A percentile compares a stretch with the other conserved stretches of the same genome.
These are phyloP conservation scores for Eustoma russellianum DNA, from an alignment of 257 asterid species.

Conservation along the genomic window DNA sequence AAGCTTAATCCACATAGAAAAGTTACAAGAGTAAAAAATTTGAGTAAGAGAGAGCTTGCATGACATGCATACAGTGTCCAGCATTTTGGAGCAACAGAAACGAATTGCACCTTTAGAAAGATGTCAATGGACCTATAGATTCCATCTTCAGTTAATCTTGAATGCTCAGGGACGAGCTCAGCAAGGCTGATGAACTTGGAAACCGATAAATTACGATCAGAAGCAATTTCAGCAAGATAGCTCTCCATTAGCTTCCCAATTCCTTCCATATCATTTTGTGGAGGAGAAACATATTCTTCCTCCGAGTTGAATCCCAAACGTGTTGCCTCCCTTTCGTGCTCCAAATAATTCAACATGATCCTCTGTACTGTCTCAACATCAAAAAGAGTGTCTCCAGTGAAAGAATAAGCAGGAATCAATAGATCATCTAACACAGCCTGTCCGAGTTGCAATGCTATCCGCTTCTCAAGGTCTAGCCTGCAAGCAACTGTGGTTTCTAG, in stretches of 20 bases:
- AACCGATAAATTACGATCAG: slow-evolving; percentile 52
- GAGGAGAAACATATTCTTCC: slow-evolving; percentile 29
- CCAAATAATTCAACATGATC: slow-evolving; percentile 48
- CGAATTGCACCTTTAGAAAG: slow-evolving; percentile 53
- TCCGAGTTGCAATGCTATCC: slow-evolving; percentile 61
- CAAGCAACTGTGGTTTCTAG: slow-evolving; percentile 81
- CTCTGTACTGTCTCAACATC: slow-evolving; percentile 74
- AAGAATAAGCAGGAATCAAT: slow-evolving; percentile 57
- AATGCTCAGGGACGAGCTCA: slow-evolving; percentile 58
- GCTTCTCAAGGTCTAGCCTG: slow-evolving; percentile 78
- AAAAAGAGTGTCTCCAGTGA: slow-evolving; percentile 59
- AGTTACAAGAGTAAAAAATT: no score
- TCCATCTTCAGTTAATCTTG: slow-evolving; percentile 68
- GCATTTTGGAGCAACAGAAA: no score
- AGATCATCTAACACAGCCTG: slow-evolving; percentile 78
- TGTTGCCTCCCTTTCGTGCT: slow-evolving; percentile 37
- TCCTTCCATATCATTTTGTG: slow-evolving; percentile 34
- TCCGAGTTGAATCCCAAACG: slow-evolving; percentile 20
- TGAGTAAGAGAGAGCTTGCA: no score
- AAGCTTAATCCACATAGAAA: no score
- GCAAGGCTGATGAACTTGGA: slow-evolving; percentile 46
- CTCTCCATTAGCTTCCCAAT: slow-evolving; percentile 64
- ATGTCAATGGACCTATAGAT: slow-evolving; percentile 83
- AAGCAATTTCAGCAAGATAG: slow-evolving; percentile 60
- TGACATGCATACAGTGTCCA: no score